Base-by-base conservation (phyloP, 805 yeast species). In the Schwanniomyces sp. region DNA sequence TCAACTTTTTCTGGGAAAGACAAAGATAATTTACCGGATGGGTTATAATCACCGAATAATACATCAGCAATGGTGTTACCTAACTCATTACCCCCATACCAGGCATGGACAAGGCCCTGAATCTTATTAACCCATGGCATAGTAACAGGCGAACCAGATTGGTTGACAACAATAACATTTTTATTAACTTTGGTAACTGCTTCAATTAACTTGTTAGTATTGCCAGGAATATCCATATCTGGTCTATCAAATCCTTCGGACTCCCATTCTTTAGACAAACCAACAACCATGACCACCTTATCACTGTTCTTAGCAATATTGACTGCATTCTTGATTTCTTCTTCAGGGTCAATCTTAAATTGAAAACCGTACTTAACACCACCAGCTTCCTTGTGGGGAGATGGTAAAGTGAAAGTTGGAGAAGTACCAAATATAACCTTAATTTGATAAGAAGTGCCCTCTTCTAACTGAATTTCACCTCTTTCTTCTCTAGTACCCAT, bases 41-140 rank as follows among this genome's bases (percentile, higher is more conserved):
- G 88, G 57, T 80, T 81, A 42, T 63, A 72, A 53, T 81, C 85
- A 27, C 86, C 87, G 54, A 72, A 81, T 41, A 82, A 51, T 11
- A 79, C 81, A 62, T 82, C 85, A 3, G 85, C 85, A 58, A 82
- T 69, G 12, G 81, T 77, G 53, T 78, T 80, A 49, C 86, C 86
- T 36, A 69, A 58, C 54, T 82, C 86, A 50, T 72, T 72, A 47
- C 85, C 86, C 49, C 80, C 81, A 56, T 72, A 80, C 75, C 82
- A 79, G 7, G 81, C 80, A 41, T 80, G 82, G 5, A 81, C 61
- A n/a, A 80, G 45, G 2, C 75, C 75, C 32, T 69, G 68, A 17
- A 70, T 78, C 30, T 71, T 57, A 8, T 54, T 49, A 7, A 42
- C 29, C 83, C 84, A 81, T 25, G 85, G 85, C 68, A 82, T 61